These are phyloP conservation scores for Leccinum variicolor DNA, from an alignment of 768 basidiomycete genomes.

Conservation along the genomic window DNA sequence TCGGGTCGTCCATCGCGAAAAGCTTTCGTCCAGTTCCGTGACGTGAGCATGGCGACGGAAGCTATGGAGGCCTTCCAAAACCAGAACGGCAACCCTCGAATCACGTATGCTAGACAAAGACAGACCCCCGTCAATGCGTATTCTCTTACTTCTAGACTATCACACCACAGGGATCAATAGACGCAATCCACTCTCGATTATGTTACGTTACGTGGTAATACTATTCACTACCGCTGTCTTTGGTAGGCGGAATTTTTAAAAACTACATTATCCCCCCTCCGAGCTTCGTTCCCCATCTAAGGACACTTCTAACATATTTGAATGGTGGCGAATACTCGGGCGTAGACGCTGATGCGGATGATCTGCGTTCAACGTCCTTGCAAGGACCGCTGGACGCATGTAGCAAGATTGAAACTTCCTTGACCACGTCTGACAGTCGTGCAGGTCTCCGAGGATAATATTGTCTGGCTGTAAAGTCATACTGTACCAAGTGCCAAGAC, in stretches of 20 bases:
- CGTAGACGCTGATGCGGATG: no score
- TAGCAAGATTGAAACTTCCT: background rate
- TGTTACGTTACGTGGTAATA: background rate
- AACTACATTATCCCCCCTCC: background rate
- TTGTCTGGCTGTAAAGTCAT: no score
- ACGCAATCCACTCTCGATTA: background rate
- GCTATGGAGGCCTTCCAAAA: conserved; percentile 42
- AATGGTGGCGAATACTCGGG: background rate
- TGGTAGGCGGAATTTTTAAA: background rate
- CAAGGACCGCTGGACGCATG: no score
- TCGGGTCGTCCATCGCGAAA: conserved; percentile 29
- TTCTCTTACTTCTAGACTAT: conserved; percentile 21
- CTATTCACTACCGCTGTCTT: background rate
- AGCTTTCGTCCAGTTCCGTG: conserved; percentile 55
- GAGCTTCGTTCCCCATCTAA: background rate
- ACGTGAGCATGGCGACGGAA: conserved; percentile 42
- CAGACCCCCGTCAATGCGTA: background rate
- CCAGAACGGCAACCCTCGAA: conserved; percentile 1
- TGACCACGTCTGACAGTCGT: background rate
- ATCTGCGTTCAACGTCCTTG: background rate
- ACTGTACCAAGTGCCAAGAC: no score
- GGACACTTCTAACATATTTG: background rate
- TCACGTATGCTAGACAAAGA: conserved; percentile 21
- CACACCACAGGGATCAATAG: conserved; percentile 9
- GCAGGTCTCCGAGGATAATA: no score